Base-by-base conservation (phyloP, 257 asterid species). In the Solanum rostratum region DNA sequence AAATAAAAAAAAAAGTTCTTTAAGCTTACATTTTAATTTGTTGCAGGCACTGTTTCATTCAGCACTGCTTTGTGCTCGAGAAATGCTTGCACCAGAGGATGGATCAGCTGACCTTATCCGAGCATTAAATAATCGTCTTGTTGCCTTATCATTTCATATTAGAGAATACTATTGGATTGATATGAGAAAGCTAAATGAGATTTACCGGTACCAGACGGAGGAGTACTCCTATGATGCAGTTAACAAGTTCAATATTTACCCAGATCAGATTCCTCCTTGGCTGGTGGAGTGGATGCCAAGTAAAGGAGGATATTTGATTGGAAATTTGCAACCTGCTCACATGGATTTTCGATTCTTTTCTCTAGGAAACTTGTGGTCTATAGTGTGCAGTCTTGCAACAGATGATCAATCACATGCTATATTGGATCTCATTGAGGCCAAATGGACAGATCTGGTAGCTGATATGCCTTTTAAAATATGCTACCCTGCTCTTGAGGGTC, bases 281-380 rank as follows among this genome's bases (percentile, higher is more conserved):
- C 90, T 93, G 46, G 97, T 91, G 8, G 93, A 91, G 62, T 93
- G 97, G 97, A 93, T 93, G 95, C 97, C 97, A 30, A 91, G 88
- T 5, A 90, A 59, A 85, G 97, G 97, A 84, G 97, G 97, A 76
- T 92, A 91, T 87, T 86, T 93, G 52, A 93, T 93, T 74, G 95
- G 97, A 70, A 93, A 93, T 79, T 85, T 93, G 87, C 97, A 93
- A 84, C 97, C 97, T 59, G 97, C 97, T 73, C 97, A 93, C 86
- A 93, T 93, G 97, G 97, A 93, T 90, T 93, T 93, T 60, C 94
- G 97, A 3, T 93, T 93, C 86, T 93, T 93, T 89, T 92, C 97
- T 55, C 89, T 93, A 10, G 97, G 97, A 80, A 93, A 93, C 85
- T 85, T 93, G 79, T 93, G 97, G 97, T 91, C 97, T 55, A 83